phyloP scores from a whole-genome alignment of 129 eudicot genomes.

The Arctium lappa region DNA sequence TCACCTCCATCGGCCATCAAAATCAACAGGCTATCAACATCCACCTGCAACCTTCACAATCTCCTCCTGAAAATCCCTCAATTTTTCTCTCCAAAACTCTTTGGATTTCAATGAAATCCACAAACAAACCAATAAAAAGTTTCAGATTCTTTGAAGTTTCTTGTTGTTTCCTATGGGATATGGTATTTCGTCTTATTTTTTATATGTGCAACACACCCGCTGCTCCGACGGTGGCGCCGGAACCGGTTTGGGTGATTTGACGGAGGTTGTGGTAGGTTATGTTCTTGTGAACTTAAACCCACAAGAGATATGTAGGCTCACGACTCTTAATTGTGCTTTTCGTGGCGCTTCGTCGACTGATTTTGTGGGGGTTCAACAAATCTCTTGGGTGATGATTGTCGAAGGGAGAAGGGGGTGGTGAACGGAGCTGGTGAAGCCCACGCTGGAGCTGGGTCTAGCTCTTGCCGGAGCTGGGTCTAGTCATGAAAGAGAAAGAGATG shows the following conservation, averaged over 20 bases:
- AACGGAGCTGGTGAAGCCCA: too few species aligned
- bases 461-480: too few species aligned
- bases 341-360: conserved; percentile 84
- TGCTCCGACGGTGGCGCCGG: conserved; percentile 22
- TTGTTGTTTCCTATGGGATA: conserved; percentile 44
- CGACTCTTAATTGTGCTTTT: conserved; percentile 63
- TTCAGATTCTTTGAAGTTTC: neutral
- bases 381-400: too few species aligned
- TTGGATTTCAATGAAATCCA: conserved; percentile 4
- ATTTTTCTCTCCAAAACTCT: conserved; percentile 10
- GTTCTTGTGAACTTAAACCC: conserved; percentile 61
- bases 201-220: conserved; percentile 15
- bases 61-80: conserved; percentile 16
- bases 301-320: conserved; percentile 62
- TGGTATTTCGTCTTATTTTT: conserved; percentile 32
- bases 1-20: too few species aligned
- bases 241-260: conserved; percentile 70
- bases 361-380: conserved; percentile 55
- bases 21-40: too few species aligned
- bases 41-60: neutral
- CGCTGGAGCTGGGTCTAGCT: too few species aligned
- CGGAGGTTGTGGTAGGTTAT: conserved; percentile 77
- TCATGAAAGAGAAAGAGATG: too few species aligned
- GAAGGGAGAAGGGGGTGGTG: too few species aligned
- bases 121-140: neutral